Conservation (phyloP, 768 basidiomycete genomes). For the Suillus fuscotomentosus region DNA sequence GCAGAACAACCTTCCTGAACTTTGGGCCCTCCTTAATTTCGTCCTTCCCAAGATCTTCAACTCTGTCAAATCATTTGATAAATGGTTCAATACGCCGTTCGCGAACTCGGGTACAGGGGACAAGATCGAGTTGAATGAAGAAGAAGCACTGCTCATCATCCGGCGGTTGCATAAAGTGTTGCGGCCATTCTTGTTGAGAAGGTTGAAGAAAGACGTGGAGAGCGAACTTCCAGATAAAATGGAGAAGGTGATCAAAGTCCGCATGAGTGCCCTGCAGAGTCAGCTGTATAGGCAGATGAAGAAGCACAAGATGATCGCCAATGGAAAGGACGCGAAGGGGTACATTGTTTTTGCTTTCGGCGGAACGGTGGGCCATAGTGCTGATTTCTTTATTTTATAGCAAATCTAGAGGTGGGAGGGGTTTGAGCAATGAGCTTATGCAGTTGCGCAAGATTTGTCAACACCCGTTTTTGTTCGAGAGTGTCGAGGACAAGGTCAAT, state of each 20-base stretch:
- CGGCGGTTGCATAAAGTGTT: conserved; percentile 95
- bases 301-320: conserved; percentile 96
- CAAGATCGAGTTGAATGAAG: conserved; percentile 99
- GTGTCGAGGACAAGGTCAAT: conserved; percentile 92
- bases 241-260: conserved; percentile 94
- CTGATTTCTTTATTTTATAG: conserved; percentile 35
- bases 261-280: conserved; percentile 89
- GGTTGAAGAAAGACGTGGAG: conserved; percentile 97
- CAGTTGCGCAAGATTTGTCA: conserved; percentile 99
- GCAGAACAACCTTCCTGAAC: conserved; percentile 98
- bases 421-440: conserved; percentile 90
- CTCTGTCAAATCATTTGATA: conserved; percentile 97
- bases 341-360: conserved; percentile 31
- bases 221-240: conserved; percentile 95
- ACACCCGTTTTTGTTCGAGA: conserved; percentile 91
- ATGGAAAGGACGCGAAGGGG: conserved; percentile 74
- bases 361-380: neutral
- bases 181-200: conserved; percentile 87
- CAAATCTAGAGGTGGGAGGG: conserved; percentile 78
- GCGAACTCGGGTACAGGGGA: conserved; percentile 97
- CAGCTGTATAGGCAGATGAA: conserved; percentile 98
- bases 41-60: conserved; percentile 95
- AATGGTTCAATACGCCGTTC: conserved; percentile 99
- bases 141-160: conserved; percentile 97
- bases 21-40: conserved; percentile 95